Conservation (phyloP, 2,329 filamentous ascomycete genomes). For the Trichoderma sp. region DNA sequence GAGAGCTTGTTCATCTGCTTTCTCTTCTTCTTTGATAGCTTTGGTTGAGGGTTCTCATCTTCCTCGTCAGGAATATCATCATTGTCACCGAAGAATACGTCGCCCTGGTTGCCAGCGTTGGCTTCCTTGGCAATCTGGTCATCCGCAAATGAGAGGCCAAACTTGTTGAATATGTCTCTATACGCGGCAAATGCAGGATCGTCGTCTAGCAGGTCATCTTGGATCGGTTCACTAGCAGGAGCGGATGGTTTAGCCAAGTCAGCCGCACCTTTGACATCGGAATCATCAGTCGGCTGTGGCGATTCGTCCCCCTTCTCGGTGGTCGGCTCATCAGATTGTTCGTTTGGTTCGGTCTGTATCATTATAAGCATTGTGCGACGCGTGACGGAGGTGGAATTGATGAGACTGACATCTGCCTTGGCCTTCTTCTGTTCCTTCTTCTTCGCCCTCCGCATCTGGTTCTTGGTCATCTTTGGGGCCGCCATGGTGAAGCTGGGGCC, state of each 20-base stretch:
- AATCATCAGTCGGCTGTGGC: background rate
- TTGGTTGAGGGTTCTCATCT: conserved; percentile 65
- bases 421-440: conserved; percentile 88
- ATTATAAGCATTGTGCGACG: background rate
- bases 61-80: conserved; percentile 84
- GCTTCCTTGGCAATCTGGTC: conserved; percentile 63
- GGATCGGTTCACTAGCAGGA: conserved; percentile 48
- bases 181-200: conserved; percentile 82
- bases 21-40: conserved; percentile 89
- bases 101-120: conserved; percentile 72
- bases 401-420: conserved; percentile 48
- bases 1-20: conserved; percentile 91
- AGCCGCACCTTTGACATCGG: conserved; percentile 25
- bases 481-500: conserved; percentile 49
- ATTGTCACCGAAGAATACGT: conserved; percentile 79
- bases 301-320: conserved; percentile 2
- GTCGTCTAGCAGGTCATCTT: conserved; percentile 61
- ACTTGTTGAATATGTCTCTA: conserved; percentile 77
- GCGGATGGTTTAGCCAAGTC: conserved; percentile 36
- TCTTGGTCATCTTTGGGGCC: conserved; percentile 78
- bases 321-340: background rate
- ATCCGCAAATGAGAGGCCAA: conserved; percentile 63
- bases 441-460: conserved; percentile 86
- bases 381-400: background rate
- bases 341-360: background rate